Base-by-base conservation (phyloP, 805 yeast genomes). In the Teunomyces pallodes region DNA sequence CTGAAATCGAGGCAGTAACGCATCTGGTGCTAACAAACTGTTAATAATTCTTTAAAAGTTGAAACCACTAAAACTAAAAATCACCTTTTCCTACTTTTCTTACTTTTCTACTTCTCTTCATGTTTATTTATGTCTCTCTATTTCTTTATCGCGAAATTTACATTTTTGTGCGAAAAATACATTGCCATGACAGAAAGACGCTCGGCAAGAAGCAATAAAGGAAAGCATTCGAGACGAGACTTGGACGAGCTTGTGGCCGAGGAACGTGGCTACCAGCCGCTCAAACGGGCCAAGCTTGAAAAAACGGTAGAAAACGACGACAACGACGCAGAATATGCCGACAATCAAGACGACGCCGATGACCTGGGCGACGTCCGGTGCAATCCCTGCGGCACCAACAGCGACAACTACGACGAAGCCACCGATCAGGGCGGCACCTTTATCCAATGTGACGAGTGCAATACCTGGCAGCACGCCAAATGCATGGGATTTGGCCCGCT, bases 401-500 rank as follows among this genome's bases (percentile, higher is more conserved):
- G 79, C 47, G 74, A 66, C 13, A 83, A 81, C 52, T 83, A 81
- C 59, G 72, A 83, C 55, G 86, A 77, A 51, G 83, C 75, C 0
- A 75, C 73, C 3, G 87, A 82, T 51, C 62, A 64, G 1, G 64
- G 71, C 9, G 82, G 86, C 10, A 71, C 70, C 9, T 83, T 84
- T 86, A 76, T 84, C 26, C 82, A 81, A 56, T 86, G 91, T 64
- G 88, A 82, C 26, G 55, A 65, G 6, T 86, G 91, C 59, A 64
- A 74, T 40, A 79, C 89, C 2, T 86, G 90, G 90, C 90, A 86
- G 59, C 91, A 86, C 58, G 77, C 79, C 29, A 66, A 60, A 46
- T 86, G 91, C 62, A 73, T 84, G 79, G 76, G 84, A 24, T 81
- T 75, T 40, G 53, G 47, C 45, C 60, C 68, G 7, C 65, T 61